Conservation (phyloP, 352 stramenopile genomes). For the Phytophthora foliorum region DNA sequence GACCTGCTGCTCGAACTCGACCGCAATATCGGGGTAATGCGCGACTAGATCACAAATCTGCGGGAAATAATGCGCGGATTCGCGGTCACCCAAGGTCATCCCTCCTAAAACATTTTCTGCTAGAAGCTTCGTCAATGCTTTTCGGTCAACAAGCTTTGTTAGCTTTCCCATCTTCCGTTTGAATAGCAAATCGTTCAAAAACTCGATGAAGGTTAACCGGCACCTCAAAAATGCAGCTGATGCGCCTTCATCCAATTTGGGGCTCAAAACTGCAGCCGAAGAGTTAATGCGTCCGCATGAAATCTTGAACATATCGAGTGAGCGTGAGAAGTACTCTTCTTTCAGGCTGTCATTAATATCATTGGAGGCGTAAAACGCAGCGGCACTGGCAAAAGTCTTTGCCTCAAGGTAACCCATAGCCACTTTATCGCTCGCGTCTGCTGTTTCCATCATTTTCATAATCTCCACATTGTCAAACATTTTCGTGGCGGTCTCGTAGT, state of each 20-base stretch:
- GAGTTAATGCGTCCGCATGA: slow-evolving; percentile 41
- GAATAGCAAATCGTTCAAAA: slow-evolving; percentile 73
- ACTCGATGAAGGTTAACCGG: slow-evolving; percentile 74
- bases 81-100: slow-evolving; percentile 68
- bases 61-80: slow-evolving; percentile 82
- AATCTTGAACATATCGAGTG: slow-evolving; percentile 70
- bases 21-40: slow-evolving; percentile 57
- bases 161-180: slow-evolving; percentile 45
- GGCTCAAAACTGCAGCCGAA: not conserved
- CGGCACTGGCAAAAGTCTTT: slow-evolving; percentile 69
- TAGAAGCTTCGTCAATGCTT: slow-evolving; percentile 54
- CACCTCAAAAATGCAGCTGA: slow-evolving; percentile 47
- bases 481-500: slow-evolving; percentile 80
- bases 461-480: slow-evolving; percentile 90
- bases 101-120: slow-evolving; percentile 72
- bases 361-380: slow-evolving; percentile 69
- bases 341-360: slow-evolving; percentile 46
- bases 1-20: slow-evolving; percentile 53
- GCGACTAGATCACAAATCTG: slow-evolving; percentile 74
- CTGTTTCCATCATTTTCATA: slow-evolving; percentile 67
- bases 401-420: slow-evolving; percentile 74
- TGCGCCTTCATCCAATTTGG: not conserved
- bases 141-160: slow-evolving; percentile 49
- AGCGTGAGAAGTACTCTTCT: slow-evolving; percentile 66
- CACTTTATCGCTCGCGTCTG: slow-evolving; percentile 50